Evolutionary conservation across 306 rosid genomes (phyloP), one percentile per base, ranked within the genome.

Genomic region (Argentina anserina): DNA sequence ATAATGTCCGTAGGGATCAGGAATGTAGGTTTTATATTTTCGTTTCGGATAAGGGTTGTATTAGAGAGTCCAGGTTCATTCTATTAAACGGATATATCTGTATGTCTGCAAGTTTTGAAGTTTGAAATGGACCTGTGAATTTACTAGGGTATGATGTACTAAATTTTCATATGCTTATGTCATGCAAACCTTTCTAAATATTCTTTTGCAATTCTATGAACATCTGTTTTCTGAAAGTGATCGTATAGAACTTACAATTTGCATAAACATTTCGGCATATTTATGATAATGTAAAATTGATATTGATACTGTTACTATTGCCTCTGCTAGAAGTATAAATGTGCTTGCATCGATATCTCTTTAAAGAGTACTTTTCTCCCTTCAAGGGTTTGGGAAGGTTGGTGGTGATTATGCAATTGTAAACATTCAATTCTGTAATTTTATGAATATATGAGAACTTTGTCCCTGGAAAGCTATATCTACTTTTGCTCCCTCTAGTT

Each of bases 51-150:
- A 37, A 62, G 74, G 34, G 6, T 55, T 58, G 37, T 39, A 45
- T 53, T 39, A 70, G 53, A 71, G 29, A 28, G 56, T 58, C 23
- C 47, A 71, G 75, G 61, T 75, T 75, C 66, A 36, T 39, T 56
- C 20, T 12, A 52, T 76, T 58, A 29, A 28, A 43, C 43, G 36
- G 58, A 64, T 50, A 28, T 23, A 33, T 53, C 69, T 67, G 65
- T 72, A 55, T 55, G 59, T 45, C 68, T 58, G 43, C 31, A 53
- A 53, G 25, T 65, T 74, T 42, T 65, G 65, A 74, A 39, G 53
- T 74, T 69, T 64, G 53, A 52, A 78, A 45, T 31, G 82, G 46
- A 56, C 77, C 40, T 74, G 26, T 56, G 58, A 70, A 62, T 67
- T 66, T 70, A 67, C 11, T 63, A 43, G 17, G 56, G 69, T 68